These are phyloP conservation scores for Yamadazyma kanchanaburiensis DNA, from an alignment of 1,139 yeast species.

Conservation along the genomic window DNA sequence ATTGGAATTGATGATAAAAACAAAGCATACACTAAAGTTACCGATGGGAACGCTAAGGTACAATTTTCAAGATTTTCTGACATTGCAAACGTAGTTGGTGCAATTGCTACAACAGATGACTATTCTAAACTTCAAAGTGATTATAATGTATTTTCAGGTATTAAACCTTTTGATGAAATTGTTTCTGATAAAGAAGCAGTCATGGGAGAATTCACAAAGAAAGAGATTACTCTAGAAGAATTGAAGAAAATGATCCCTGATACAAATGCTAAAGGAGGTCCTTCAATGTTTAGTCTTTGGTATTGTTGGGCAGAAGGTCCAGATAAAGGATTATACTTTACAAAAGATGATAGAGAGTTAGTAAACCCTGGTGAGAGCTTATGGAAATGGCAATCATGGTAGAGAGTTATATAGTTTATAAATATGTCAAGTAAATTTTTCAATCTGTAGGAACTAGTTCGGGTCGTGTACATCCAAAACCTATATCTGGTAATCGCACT, in stretches of 20 bases:
- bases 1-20: slow-evolving; percentile 36
- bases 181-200: slow-evolving; percentile 38
- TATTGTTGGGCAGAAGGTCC: slow-evolving; percentile 28
- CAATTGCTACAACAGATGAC: slow-evolving; percentile 35
- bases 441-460: no score
- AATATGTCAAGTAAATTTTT: no score
- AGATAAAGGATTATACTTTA: slow-evolving; percentile 35
- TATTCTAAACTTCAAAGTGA: slow-evolving; percentile 41
- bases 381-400: slow-evolving; percentile 47
- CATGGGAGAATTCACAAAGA: slow-evolving; percentile 31
- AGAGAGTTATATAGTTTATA: no score
- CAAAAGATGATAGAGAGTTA: slow-evolving; percentile 42
- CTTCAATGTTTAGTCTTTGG: slow-evolving; percentile 14
- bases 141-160: slow-evolving; percentile 44
- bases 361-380: slow-evolving; percentile 52
- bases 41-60: slow-evolving; percentile 38
- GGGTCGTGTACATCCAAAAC: no score
- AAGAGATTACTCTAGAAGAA: slow-evolving; percentile 20
- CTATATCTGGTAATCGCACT: no score
- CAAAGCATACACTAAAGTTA: slow-evolving; percentile 31
- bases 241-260: no score
- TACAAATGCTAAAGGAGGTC: no score
- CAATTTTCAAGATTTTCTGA: slow-evolving; percentile 37
- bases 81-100: slow-evolving; percentile 45
- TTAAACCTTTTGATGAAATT: slow-evolving; percentile 34